phyloP scores from a whole-genome alignment of 2,329 filamentous ascomycete species.

The Talaromyces amestolkiae region DNA sequence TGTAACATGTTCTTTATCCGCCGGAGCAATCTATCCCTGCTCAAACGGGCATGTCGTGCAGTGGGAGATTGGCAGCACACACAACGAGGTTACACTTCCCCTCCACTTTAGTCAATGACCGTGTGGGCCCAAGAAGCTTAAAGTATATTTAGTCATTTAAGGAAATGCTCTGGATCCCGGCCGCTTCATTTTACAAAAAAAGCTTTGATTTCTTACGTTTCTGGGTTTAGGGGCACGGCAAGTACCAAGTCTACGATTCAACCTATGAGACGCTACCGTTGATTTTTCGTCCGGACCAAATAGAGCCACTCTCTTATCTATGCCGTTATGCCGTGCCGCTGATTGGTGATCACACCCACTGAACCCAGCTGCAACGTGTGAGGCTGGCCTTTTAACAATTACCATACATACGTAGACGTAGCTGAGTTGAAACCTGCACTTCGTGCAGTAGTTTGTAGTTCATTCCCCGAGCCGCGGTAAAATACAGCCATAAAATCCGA shows the following conservation, averaged over 20 bases:
- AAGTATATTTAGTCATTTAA: neutral
- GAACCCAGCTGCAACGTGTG: neutral
- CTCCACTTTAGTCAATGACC: neutral
- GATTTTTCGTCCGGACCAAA: neutral
- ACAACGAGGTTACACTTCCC: neutral
- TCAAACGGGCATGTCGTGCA: neutral
- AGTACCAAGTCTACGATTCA: neutral
- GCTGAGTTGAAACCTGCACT: neutral
- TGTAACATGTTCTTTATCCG: neutral
- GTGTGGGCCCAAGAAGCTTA: neutral
- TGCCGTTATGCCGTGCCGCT: neutral
- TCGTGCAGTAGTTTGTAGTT: neutral
- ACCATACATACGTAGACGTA: neutral
- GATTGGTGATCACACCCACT: neutral
- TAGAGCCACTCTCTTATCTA: neutral
- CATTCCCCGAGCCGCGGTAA: neutral
- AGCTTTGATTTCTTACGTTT: neutral
- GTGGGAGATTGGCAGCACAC: neutral
- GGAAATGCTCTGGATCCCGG: neutral
- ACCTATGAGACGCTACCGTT: neutral
- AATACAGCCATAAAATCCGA: neutral
- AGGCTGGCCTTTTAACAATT: neutral
- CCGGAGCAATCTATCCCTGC: neutral
- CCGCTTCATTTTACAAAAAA: neutral
- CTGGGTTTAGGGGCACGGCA: neutral